Base-by-base conservation (phyloP, 495 filamentous ascomycete species). In the Haplographium delicatum region DNA sequence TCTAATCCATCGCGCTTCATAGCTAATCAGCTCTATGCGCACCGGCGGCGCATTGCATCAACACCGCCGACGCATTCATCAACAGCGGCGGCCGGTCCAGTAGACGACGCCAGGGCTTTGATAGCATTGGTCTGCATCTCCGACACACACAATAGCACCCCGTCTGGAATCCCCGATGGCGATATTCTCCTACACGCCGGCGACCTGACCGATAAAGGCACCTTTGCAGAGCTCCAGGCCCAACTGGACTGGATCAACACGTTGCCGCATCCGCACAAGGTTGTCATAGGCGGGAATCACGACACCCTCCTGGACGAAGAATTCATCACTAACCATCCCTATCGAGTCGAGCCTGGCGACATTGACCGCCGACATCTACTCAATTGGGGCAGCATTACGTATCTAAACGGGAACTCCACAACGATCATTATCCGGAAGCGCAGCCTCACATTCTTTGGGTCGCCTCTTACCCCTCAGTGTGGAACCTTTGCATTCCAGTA, bases 211-310 rank as follows among this genome's bases (percentile, higher is more conserved):
- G 82, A 84, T 35, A 68, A 71, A 47, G 84, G 83, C 51, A 82
- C 76, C 20, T 68, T 75, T 7, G 66, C 71, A 8, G 81, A 86
- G 50, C 73, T 91, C 40, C 81, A 86, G 68, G 74, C 72, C 11
- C 68, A 80, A 28, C 67, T 89, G 13, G 66, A 80, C 62, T 93
- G 87, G 87, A 72, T 93, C n/a, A 62, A 67, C 22, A 64, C 62
- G 13, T 75, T 85, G 5, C 80, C 85, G 3, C 86, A 91, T 55
- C 67, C 65, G 18, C 67, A 84, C 53, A 89, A 90, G 59, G 72
- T 91, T 44, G 81, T 83, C 28, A 82, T 91, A 44, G 76, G 80
- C 44, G 88, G 88, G 13, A 90, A 89, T 35, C 64, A 70, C 53
- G 61, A 68, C 39, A 8, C 52, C 22, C 41, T 63, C 9, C 55